These are phyloP conservation scores for Solanum ossicruentum DNA, from an alignment of 257 asterid genomes.

Conservation along the genomic window DNA sequence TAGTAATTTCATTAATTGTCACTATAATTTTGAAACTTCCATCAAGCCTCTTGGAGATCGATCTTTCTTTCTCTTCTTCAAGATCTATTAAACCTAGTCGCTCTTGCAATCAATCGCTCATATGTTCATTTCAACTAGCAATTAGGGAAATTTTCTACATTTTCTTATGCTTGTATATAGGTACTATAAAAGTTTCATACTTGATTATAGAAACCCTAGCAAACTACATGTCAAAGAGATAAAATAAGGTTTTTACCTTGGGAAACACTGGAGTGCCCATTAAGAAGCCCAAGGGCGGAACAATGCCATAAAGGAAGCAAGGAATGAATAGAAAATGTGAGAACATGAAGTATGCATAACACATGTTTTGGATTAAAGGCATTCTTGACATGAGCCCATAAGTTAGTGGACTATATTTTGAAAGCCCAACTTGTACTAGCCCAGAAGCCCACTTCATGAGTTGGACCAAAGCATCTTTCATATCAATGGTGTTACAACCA, in stretches of 20 bases:
- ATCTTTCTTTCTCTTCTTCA: neutral
- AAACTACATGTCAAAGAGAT: neutral
- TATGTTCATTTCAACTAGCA: neutral
- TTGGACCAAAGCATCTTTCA: slow-evolving; percentile 49
- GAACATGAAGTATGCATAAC: slow-evolving; percentile 37
- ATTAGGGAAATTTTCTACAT: too few species aligned
- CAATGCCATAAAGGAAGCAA: slow-evolving; percentile 30
- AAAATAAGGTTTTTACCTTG: slow-evolving; percentile 16
- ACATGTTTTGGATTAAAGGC: slow-evolving; percentile 38
- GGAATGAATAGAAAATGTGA: slow-evolving; percentile 33
- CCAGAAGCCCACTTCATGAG: slow-evolving; percentile 69
- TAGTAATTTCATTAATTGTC: neutral
- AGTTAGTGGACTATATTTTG: slow-evolving; percentile 38
- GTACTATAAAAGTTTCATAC: neutral
- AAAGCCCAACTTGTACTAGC: slow-evolving; percentile 47
- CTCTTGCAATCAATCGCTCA: neutral
- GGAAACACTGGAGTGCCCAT: slow-evolving; percentile 45
- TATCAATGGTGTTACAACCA: slow-evolving; percentile 49
- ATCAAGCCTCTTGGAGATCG: neutral
- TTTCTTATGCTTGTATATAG: neutral
- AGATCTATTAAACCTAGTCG: neutral
- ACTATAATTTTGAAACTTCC: neutral
- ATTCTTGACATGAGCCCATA: slow-evolving; percentile 32
- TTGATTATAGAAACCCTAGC: too few species aligned
- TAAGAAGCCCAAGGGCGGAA: slow-evolving; percentile 41